Evolutionary conservation across 2,329 filamentous ascomycete genomes (phyloP).

Genomic region (Fusarium marasasianum): DNA sequence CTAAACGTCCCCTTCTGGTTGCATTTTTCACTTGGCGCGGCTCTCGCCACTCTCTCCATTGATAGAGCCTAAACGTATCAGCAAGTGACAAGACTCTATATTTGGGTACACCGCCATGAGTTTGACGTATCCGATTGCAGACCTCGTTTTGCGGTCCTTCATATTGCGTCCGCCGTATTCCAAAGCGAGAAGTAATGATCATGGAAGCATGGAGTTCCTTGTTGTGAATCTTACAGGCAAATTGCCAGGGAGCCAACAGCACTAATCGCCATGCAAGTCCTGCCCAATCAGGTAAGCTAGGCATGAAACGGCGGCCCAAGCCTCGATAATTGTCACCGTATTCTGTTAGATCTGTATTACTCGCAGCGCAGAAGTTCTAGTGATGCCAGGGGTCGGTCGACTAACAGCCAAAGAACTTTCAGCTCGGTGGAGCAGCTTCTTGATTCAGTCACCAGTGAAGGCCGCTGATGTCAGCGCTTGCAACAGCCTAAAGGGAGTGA

Average conservation of each 20-base stretch:
- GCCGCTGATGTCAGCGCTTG: background rate
- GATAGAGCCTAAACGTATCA: accelerated
- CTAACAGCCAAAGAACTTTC: background rate
- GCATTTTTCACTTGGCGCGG: background rate
- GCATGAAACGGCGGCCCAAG: background rate
- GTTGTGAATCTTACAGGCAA: background rate
- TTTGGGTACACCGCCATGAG: background rate
- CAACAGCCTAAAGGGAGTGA: background rate
- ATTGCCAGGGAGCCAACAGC: background rate
- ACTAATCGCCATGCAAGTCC: background rate
- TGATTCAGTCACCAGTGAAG: background rate
- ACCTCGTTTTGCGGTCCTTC: too few species aligned
- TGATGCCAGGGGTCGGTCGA: background rate
- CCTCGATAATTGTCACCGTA: background rate
- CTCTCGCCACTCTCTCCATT: background rate
- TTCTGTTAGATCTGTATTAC: background rate
- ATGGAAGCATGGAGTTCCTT: too few species aligned
- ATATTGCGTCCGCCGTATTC: too few species aligned
- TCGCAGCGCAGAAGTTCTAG: background rate
- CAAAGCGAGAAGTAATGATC: background rate
- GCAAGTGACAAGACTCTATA: background rate
- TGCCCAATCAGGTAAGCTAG: too few species aligned
- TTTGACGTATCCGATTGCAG: accelerated
- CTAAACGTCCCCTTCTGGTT: accelerated
- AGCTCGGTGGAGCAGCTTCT: background rate